These are phyloP conservation scores for Candida sp. DNA, from an alignment of 1,139 yeast genomes.

Conservation along the genomic window DNA sequence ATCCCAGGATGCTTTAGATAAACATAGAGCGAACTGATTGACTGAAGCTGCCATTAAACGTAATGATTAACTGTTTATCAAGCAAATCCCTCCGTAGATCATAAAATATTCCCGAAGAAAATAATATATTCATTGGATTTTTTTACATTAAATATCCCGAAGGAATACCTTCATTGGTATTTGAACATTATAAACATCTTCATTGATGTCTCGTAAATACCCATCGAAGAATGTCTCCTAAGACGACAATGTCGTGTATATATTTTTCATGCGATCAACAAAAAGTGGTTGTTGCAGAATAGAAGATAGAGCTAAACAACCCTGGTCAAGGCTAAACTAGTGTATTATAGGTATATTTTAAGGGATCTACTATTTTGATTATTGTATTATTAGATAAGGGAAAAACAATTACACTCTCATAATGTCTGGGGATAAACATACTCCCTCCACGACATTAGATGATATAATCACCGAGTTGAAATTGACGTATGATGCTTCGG, in stretches of 20 bases:
- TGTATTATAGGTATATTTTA: not conserved
- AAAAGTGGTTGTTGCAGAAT: not conserved
- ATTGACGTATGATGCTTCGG: slow-evolving; percentile 54
- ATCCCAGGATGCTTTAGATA: too few relatives aligned
- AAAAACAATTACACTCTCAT: not conserved
- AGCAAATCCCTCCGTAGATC: too few relatives aligned
- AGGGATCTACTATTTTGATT: not conserved
- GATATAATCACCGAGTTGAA: slow-evolving; percentile 52
- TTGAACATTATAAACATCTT: too few relatives aligned
- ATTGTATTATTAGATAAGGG: not conserved
- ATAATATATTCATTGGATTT: too few relatives aligned
- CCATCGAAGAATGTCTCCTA: not conserved
- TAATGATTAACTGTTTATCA: too few relatives aligned
- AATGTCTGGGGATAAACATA: slow-evolving; percentile 19
- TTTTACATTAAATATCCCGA: too few relatives aligned
- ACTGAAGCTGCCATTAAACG: too few relatives aligned
- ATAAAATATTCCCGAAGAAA: too few relatives aligned
- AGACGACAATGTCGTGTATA: not conserved
- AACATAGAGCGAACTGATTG: too few relatives aligned
- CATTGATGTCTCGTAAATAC: not conserved
- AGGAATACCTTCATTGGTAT: too few relatives aligned
- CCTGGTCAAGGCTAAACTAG: not conserved
- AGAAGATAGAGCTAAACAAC: not conserved
- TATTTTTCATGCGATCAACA: not conserved
- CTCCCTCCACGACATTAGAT: slow-evolving; percentile 44